A percentile compares a stretch with the other conserved stretches of the same genome.
Conservation (phyloP, 2,329 filamentous ascomycete genomes). For the Chaetomiaceae sp. region DNA sequence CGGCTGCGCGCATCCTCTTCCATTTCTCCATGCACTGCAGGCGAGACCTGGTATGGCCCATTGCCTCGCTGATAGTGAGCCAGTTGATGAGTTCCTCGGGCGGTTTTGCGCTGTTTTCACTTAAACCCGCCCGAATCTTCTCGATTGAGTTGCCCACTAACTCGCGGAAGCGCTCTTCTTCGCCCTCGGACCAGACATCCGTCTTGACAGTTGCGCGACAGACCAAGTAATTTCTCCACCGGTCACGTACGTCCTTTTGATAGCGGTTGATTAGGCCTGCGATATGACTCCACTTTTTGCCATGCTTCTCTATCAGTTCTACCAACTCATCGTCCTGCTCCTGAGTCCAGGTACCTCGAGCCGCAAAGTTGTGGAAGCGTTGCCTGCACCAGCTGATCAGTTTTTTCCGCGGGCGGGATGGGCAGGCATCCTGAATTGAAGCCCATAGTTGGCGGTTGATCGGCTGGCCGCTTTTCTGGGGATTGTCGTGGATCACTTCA, state of each 20-base stretch:
- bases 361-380: constrained; percentile 61
- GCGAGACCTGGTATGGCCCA: constrained; percentile 58
- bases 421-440: constrained; percentile 44
- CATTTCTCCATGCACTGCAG: constrained; percentile 68
- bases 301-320: constrained; percentile 42
- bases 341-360: constrained; percentile 54
- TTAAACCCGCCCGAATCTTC: constrained; percentile 40
- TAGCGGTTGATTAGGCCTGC: constrained; percentile 59
- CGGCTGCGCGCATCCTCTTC: constrained; percentile 44
- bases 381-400: constrained; percentile 56
- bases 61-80: constrained; percentile 57
- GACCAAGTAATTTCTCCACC: constrained; percentile 64
- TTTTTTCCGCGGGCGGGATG: constrained; percentile 48
- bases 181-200: constrained; percentile 56
- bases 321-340: constrained; percentile 55
- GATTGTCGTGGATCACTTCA: constrained; percentile 23
- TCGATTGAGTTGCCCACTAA: constrained; percentile 52
- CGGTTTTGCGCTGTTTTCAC: constrained; percentile 33
- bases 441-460: constrained; percentile 47
- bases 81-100: constrained; percentile 60
- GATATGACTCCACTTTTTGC: constrained; percentile 59
- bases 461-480: constrained; percentile 18
- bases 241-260: constrained; percentile 62
- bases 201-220: constrained; percentile 50
- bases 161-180: constrained; percentile 51